phyloP scores from a whole-genome alignment of 148 eudicot genomes.

The Camellia sinensis region DNA sequence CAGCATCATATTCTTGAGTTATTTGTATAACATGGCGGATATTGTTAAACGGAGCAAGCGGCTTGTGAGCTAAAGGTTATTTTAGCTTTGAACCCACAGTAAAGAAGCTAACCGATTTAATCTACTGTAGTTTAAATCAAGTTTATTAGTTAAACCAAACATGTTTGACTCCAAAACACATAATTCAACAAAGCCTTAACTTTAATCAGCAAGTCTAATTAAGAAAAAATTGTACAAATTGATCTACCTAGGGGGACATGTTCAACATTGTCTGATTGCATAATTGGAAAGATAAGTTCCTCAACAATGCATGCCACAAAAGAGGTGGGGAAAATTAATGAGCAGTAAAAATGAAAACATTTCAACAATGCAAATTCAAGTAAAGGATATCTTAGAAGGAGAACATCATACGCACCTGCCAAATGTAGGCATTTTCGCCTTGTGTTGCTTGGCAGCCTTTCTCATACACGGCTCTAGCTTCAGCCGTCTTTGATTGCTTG shows the following conservation, averaged over 20 bases:
- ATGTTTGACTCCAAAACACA: background rate
- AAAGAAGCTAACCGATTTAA: background rate
- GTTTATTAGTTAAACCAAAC: background rate
- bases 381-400: background rate
- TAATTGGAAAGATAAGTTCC: background rate
- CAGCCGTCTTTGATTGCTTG: conserved; percentile 66
- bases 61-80: background rate
- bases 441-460: conserved; percentile 96
- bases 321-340: background rate
- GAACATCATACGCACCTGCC: conserved; percentile 65
- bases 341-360: background rate
- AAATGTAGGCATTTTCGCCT: conserved; percentile 91
- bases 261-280: background rate
- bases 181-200: background rate
- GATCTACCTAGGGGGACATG: too few relatives aligned
- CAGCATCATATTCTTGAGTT: background rate
- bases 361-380: background rate
- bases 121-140: background rate
- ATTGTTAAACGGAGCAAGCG: conserved; percentile 1
- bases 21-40: background rate
- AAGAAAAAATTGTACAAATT: too few relatives aligned
- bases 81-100: background rate
- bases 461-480: conserved; percentile 88
- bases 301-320: background rate
- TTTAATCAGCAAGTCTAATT: background rate